Conservation (phyloP, 495 filamentous ascomycete genomes). For the Trichoderma orchidacearum region DNA sequence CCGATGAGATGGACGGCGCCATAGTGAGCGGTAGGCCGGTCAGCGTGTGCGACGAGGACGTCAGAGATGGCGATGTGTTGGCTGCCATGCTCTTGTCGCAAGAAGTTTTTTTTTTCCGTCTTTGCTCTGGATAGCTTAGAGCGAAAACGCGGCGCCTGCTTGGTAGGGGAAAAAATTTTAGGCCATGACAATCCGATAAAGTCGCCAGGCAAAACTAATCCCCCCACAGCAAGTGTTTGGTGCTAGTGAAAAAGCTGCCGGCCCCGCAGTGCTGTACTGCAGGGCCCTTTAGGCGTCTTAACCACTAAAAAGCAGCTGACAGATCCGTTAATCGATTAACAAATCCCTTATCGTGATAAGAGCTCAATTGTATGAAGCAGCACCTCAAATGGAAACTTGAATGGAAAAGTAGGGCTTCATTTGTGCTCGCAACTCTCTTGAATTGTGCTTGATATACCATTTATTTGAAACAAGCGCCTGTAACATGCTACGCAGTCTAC, state of each 20-base stretch:
- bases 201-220: too few species aligned
- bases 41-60: constrained; percentile 42
- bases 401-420: too few species aligned
- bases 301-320: too few species aligned
- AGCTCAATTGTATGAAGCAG: background rate
- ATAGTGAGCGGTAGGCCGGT: constrained; percentile 18
- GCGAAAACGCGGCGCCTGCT: background rate
- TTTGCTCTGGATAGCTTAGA: background rate
- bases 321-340: too few species aligned
- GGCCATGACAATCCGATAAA: background rate
- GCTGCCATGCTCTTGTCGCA: constrained; percentile 7
- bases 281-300: too few species aligned
- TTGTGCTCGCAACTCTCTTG: background rate
- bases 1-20: constrained; percentile 15
- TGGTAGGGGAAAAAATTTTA: background rate
- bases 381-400: too few species aligned
- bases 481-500: background rate
- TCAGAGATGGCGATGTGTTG: constrained; percentile 38
- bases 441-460: too few species aligned
- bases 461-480: background rate
- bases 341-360: background rate
- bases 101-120: background rate
- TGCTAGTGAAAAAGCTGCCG: background rate
- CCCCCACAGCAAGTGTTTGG: too few species aligned
- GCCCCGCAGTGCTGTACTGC: background rate